Evolutionary conservation across 345 rosid species (phyloP).

Genomic region (Syzygium aqueum): DNA sequence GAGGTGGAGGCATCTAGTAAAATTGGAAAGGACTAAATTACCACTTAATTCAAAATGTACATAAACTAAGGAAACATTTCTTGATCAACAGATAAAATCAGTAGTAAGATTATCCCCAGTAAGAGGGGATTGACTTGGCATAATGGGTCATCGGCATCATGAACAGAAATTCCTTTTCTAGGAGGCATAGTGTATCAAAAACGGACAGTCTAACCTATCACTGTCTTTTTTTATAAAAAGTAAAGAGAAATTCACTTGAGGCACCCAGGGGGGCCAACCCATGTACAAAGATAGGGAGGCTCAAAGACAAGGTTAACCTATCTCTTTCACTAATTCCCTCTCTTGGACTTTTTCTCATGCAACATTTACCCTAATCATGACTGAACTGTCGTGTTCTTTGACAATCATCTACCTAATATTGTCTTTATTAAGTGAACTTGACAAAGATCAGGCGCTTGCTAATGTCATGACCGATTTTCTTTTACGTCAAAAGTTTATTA

Average conservation of each 20-base stretch:
- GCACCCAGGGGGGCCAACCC: background rate
- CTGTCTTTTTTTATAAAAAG: background rate
- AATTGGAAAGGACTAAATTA: conserved; percentile 9
- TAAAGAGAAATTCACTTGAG: background rate
- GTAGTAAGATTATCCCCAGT: background rate
- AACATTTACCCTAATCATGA: background rate
- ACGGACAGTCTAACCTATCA: background rate
- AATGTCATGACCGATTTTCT: background rate
- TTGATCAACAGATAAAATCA: background rate
- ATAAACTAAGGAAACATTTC: background rate
- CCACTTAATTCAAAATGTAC: background rate
- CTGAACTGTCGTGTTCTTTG: background rate
- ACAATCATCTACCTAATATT: background rate
- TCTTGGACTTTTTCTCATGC: background rate
- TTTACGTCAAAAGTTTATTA: background rate
- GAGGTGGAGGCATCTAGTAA: conserved; percentile 49
- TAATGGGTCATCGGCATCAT: background rate
- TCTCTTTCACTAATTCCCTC: background rate
- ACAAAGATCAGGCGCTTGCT: background rate
- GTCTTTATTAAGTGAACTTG: background rate
- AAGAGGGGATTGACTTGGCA: background rate
- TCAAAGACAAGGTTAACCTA: background rate
- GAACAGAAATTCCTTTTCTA: background rate
- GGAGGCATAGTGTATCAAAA: background rate
- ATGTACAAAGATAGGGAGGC: background rate